phyloP scores from a whole-genome alignment of 352 stramenopile genomes.

The Phytophthora aleatoria region DNA sequence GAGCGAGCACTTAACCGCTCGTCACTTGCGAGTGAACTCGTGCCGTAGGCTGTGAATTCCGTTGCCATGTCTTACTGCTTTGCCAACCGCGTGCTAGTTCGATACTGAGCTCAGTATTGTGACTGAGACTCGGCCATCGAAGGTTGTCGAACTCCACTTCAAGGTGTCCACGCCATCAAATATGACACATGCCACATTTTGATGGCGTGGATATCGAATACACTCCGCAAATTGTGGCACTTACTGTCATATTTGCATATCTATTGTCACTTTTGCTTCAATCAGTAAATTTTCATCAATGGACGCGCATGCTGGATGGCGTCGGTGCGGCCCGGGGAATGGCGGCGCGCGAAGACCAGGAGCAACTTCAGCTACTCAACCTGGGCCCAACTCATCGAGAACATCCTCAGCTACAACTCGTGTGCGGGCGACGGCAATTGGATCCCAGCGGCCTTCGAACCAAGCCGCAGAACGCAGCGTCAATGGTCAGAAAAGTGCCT shows the following conservation, averaged over 20 bases:
- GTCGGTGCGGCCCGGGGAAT: constrained; percentile 3
- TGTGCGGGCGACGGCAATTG: neutral
- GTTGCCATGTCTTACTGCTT: constrained; percentile 15
- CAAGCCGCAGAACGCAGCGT: constrained; percentile 14
- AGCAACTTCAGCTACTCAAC: constrained; percentile 9
- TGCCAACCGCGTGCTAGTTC: constrained; percentile 9
- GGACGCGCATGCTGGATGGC: constrained; percentile 23
- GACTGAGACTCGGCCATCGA: too few relatives aligned
- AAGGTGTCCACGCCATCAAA: constrained; percentile 15
- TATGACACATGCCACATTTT: neutral
- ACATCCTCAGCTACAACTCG: constrained; percentile 13
- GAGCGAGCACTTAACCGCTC: constrained; percentile 22
- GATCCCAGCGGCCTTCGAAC: constrained; percentile 16
- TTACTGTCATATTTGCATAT: neutral
- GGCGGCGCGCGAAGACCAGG: constrained; percentile 11
- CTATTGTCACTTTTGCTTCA: constrained; percentile 22
- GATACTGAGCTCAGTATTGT: constrained; percentile 8
- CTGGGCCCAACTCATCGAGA: constrained; percentile 5
- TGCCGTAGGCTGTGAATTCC: constrained; percentile 51
- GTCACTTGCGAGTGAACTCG: constrained; percentile 35
- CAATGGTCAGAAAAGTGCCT: constrained; percentile 10
- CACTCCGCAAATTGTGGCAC: too few relatives aligned
- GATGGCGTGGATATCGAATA: neutral
- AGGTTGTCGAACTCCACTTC: constrained; percentile 1
- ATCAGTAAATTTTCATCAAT: constrained; percentile 9